A percentile compares a stretch with the other conserved stretches of the same genome.
phyloP scores from a whole-genome alignment of 2,329 filamentous ascomycete species.

The Dothidotthia symphoricarpi region DNA sequence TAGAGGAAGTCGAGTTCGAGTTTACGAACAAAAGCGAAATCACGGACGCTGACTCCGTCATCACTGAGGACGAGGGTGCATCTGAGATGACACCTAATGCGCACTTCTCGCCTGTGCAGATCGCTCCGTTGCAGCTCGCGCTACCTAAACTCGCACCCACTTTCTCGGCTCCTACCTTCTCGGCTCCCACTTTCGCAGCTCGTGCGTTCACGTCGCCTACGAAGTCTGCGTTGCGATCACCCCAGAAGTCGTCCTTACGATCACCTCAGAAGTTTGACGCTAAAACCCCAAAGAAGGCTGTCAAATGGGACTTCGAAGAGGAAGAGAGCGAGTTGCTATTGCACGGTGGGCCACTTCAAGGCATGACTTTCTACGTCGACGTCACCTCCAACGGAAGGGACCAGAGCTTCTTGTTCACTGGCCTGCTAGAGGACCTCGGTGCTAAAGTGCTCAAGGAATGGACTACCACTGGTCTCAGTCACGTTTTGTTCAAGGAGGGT shows the following conservation, averaged over 20 bases:
- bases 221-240: constrained; percentile 32
- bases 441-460: constrained; percentile 67
- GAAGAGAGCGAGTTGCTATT: constrained; percentile 24
- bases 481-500: constrained; percentile 88
- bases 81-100: constrained; percentile 7
- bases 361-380: constrained; percentile 78
- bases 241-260: constrained; percentile 36
- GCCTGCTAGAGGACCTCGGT: constrained; percentile 77
- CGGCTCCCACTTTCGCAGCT: constrained; percentile 10
- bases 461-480: constrained; percentile 76
- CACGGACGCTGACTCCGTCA: constrained; percentile 12
- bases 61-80: constrained; percentile 9
- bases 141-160: constrained; percentile 7
- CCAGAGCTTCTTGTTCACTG: constrained; percentile 64
- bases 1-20: constrained; percentile 14
- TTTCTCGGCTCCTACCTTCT: constrained; percentile 3
- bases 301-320: constrained; percentile 30
- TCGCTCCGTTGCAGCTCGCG: constrained; percentile 18
- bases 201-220: constrained; percentile 21
- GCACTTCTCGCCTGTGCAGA: constrained; percentile 11
- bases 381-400: constrained; percentile 73
- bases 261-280: constrained; percentile 36
- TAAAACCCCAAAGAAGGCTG: constrained; percentile 40
- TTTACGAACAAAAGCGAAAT: constrained; percentile 13
- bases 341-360: constrained; percentile 42